Percentiles rank a stretch among this genome's conserved stretches.
Evolutionary conservation across 1,284 basidiomycete genomes (phyloP).

Genomic region (Stygiomarasmius scandens): DNA sequence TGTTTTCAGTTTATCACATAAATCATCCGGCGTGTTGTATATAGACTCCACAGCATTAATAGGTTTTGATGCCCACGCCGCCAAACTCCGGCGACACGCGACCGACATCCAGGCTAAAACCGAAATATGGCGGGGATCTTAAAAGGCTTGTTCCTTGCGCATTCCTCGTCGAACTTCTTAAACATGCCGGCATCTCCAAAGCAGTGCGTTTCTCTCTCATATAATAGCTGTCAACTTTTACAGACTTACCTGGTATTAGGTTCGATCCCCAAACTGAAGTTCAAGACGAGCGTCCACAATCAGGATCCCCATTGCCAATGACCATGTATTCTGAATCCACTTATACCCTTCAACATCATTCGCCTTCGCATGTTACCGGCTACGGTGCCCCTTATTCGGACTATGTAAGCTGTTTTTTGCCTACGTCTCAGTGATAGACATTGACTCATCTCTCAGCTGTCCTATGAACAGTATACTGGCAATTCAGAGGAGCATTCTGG

Average conservation of each 20-base stretch:
- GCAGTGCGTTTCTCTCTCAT: slow-evolving; percentile 7
- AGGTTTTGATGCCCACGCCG: slow-evolving; percentile 16
- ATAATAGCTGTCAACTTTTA: slow-evolving; percentile 3
- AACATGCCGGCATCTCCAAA: slow-evolving; percentile 6
- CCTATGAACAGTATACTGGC: too few relatives aligned
- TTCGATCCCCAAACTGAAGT: slow-evolving; percentile 1
- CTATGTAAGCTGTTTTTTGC: not conserved
- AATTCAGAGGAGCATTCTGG: too few relatives aligned
- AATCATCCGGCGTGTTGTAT: slow-evolving; percentile 14
- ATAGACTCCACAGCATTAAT: slow-evolving; percentile 17
- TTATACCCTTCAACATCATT: not conserved
- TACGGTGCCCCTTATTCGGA: not conserved
- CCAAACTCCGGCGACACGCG: slow-evolving; percentile 17
- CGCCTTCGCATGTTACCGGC: not conserved
- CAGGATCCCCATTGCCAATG: not conserved
- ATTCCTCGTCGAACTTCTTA: slow-evolving; percentile 11
- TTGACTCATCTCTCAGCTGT: too few relatives aligned
- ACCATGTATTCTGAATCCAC: not conserved
- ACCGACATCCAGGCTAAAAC: slow-evolving; percentile 1
- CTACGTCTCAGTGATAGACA: too few relatives aligned
- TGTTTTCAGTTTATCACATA: slow-evolving; percentile 16
- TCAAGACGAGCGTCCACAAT: not conserved
- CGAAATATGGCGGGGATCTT: slow-evolving; percentile 15
- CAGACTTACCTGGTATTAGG: slow-evolving; percentile 1
- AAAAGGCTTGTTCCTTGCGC: slow-evolving; percentile 13